Evolutionary conservation across 2,329 filamentous ascomycete species (phyloP).

Genomic region (Xylariaceae sp.): DNA sequence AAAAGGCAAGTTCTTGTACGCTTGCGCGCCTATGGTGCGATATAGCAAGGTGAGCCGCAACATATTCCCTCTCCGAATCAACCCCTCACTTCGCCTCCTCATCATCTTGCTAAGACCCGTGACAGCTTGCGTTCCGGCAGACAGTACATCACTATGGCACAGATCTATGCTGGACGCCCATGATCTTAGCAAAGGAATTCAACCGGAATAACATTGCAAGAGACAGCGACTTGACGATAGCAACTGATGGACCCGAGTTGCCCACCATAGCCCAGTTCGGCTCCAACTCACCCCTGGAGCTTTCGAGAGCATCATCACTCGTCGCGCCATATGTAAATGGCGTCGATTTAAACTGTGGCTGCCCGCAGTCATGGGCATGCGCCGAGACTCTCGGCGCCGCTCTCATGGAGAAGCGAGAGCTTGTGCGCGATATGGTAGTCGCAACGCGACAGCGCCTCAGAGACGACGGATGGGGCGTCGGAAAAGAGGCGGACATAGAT

Average conservation of each 20-base stretch:
- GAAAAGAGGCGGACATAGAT: slow-evolving; percentile 22
- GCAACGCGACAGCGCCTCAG: slow-evolving; percentile 50
- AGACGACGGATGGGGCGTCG: slow-evolving; percentile 49
- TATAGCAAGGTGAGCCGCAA: slow-evolving; percentile 27
- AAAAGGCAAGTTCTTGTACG: slow-evolving; percentile 38
- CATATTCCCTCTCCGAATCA: not conserved
- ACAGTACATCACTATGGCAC: slow-evolving; percentile 60
- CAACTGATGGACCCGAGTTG: slow-evolving; percentile 44
- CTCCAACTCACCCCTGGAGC: slow-evolving; percentile 54
- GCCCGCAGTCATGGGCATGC: slow-evolving; percentile 68
- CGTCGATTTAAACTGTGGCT: slow-evolving; percentile 68
- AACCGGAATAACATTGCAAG: slow-evolving; percentile 56
- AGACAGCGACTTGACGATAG: slow-evolving; percentile 60
- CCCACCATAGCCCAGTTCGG: slow-evolving; percentile 65
- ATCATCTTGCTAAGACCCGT: not conserved
- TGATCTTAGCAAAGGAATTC: slow-evolving; percentile 66
- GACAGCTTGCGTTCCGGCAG: slow-evolving; percentile 58
- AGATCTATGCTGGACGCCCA: slow-evolving; percentile 66
- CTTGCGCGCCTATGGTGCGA: slow-evolving; percentile 42
- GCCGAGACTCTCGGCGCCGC: slow-evolving; percentile 62
- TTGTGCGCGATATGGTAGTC: slow-evolving; percentile 61
- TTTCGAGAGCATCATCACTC: slow-evolving; percentile 57
- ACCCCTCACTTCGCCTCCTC: not conserved
- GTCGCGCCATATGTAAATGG: slow-evolving; percentile 58
- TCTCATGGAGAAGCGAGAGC: slow-evolving; percentile 59